Conservation (phyloP, 495 filamentous ascomycete species). For the Penicillium waksmanii region DNA sequence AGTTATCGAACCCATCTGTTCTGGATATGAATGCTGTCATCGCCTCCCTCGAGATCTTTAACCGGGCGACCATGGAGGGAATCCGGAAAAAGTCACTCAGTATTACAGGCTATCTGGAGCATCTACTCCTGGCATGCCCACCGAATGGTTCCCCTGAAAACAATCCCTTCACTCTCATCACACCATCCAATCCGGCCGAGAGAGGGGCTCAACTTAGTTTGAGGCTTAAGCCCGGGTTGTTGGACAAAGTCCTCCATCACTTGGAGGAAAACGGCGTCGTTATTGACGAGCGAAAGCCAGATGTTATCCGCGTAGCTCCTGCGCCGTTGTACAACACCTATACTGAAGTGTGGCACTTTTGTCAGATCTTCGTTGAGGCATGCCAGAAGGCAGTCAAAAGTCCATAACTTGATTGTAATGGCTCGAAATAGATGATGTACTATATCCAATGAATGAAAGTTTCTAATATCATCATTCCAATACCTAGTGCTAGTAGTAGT, state of each 20-base stretch:
- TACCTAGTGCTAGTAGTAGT: too few relatives aligned
- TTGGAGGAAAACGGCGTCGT: constrained; percentile 74
- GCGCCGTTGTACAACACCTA: constrained; percentile 89
- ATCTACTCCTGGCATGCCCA: constrained; percentile 56
- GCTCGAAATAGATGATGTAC: not conserved
- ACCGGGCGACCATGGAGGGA: constrained; percentile 66
- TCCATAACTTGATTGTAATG: constrained; percentile 11
- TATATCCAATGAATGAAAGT: not conserved
- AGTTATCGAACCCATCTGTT: constrained; percentile 64
- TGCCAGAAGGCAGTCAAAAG: constrained; percentile 39
- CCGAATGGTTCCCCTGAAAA: constrained; percentile 39
- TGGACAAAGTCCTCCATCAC: constrained; percentile 68
- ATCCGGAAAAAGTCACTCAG: constrained; percentile 75
- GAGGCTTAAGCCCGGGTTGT: constrained; percentile 63
- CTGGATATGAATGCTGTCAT: constrained; percentile 66
- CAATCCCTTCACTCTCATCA: constrained; percentile 75
- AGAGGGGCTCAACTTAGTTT: constrained; percentile 89
- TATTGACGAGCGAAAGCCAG: constrained; percentile 85
- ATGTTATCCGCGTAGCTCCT: constrained; percentile 92
- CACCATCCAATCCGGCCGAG: constrained; percentile 69
- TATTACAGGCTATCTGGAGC: constrained; percentile 81
- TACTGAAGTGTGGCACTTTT: constrained; percentile 77
- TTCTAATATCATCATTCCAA: too few relatives aligned
- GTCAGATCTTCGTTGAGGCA: constrained; percentile 51
- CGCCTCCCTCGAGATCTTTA: constrained; percentile 81